Base-by-base conservation (phyloP, 495 filamentous ascomycete genomes). In the Penicillium egyptiacum region DNA sequence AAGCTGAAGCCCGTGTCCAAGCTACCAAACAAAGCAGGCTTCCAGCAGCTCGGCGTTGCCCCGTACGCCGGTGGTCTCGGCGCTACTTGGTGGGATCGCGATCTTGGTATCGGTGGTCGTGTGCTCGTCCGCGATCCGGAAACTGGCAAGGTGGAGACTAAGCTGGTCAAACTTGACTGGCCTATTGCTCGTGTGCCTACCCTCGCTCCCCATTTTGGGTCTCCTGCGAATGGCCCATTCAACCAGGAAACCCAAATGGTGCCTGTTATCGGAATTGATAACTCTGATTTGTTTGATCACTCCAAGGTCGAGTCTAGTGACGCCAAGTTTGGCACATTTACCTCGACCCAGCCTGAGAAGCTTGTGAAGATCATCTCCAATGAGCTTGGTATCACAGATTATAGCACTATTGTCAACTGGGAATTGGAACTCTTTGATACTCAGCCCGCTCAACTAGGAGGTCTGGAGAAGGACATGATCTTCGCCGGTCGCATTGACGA, bases 361-460 rank as follows among this genome's bases (percentile, higher is more conserved):
- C 81, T 98, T 11, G 91, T 97, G 48, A 86, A 87, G 66, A 84
- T 91, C 12, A 95, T 98, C 68, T 83, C 86, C 20, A 75, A 75
- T 5, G 82, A 94, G 64, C 81, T 97, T 30, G 79, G 78, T 5
- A 84, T 96, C 59, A 75, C 78, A 12, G 84, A 91, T 64, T 73
- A 80, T 62, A 79, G 73, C 70, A 83, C 77, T 51, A 96, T 98
- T 57, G 74, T 97, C 25, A 93, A 90, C 71, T 98, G 94, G 94
- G 94, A 98, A 64, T 83, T 97, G n/a, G 94, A 98, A 71, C 86
- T 98, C 31, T 98, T 86, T 67, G 94, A 98, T 71, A 86, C 81
- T 8, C 91, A 96, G 67, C 91, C 92, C 8, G 93, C 90, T 16
- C 82, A 85, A 28, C 76, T 92, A 22, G 90, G 91, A 58, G 94